Conservation (phyloP, 2,329 filamentous ascomycete species). For the Purpureocillium takamizusanense region DNA sequence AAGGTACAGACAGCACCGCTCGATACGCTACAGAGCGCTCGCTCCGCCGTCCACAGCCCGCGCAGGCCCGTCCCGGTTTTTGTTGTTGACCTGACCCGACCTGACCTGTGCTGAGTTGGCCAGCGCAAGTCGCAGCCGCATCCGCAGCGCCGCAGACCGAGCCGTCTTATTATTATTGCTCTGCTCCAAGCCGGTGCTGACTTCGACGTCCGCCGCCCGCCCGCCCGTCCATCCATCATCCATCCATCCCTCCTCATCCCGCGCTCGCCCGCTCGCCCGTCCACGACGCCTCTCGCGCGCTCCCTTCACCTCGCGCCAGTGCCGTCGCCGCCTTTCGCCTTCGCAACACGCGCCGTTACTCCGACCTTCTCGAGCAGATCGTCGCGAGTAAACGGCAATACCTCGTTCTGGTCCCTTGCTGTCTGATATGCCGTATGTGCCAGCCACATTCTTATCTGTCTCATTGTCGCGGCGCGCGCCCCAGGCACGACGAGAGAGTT, state of each 20-base stretch:
- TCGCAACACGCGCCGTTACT: constrained; percentile 27
- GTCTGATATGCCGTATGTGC: constrained; percentile 36
- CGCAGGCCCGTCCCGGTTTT: constrained; percentile 1
- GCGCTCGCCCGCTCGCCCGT: constrained; percentile 7
- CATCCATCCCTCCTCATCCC: background rate
- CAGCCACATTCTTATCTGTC: constrained; percentile 10
- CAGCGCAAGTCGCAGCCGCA: too few species aligned
- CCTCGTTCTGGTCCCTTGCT: constrained; percentile 12
- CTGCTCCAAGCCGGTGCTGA: background rate
- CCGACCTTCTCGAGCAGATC: constrained; percentile 33
- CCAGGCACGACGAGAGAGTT: background rate
- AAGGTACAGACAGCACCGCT: too few species aligned
- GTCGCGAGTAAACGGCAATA: constrained; percentile 36
- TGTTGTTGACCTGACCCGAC: too few species aligned
- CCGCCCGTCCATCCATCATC: too few species aligned
- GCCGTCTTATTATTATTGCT: too few species aligned
- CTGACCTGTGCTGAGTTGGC: too few species aligned
- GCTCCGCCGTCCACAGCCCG: too few species aligned
- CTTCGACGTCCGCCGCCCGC: constrained; percentile 1
- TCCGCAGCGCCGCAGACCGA: too few species aligned
- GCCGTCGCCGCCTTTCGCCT: constrained; percentile 7
- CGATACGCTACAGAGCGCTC: too few species aligned
- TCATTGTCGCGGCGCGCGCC: constrained; percentile 6
- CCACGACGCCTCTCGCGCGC: constrained; percentile 1
- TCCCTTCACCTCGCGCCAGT: constrained; percentile 5